phyloP scores from a whole-genome alignment of 2,329 filamentous ascomycete genomes.

The Colletotrichum tamarilloi region DNA sequence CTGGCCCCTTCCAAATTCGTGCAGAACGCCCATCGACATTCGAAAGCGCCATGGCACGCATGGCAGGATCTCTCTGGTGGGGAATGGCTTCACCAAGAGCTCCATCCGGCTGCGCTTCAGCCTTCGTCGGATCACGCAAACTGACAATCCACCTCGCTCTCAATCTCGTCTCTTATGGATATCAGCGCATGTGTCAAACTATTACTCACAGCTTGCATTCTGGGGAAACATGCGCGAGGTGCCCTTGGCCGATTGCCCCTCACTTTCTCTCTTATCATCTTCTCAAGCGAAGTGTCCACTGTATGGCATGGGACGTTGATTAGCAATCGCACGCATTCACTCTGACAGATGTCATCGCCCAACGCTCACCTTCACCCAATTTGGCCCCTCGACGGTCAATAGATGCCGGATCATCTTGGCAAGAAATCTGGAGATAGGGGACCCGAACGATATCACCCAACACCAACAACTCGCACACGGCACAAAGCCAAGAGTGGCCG shows the following conservation, averaged over 20 bases:
- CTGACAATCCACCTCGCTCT: conserved; percentile 1
- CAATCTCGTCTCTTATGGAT: not conserved
- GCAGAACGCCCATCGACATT: conserved; percentile 24
- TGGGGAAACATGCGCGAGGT: conserved; percentile 12
- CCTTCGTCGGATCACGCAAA: not conserved
- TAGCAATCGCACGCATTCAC: not conserved
- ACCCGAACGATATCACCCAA: conserved; percentile 6
- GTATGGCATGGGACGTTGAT: conserved; percentile 6
- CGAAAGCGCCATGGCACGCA: conserved; percentile 18
- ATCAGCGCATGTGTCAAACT: conserved; percentile 20
- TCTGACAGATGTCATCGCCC: not conserved
- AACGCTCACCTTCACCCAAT: not conserved
- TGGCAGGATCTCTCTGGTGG: conserved; percentile 1
- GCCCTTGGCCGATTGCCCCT: not conserved
- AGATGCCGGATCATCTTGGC: conserved; percentile 24
- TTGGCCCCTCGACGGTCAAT: conserved; percentile 9
- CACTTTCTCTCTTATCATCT: not conserved
- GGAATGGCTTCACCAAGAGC: conserved; percentile 20
- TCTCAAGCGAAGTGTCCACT: not conserved
- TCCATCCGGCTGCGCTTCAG: not conserved
- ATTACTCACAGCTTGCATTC: conserved; percentile 31
- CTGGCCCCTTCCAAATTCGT: conserved; percentile 15
- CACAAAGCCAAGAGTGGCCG: not conserved
- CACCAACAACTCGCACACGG: not conserved
- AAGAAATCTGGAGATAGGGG: not conserved